Conservation (phyloP, 805 yeast genomes). For the Candida vaughaniae region DNA sequence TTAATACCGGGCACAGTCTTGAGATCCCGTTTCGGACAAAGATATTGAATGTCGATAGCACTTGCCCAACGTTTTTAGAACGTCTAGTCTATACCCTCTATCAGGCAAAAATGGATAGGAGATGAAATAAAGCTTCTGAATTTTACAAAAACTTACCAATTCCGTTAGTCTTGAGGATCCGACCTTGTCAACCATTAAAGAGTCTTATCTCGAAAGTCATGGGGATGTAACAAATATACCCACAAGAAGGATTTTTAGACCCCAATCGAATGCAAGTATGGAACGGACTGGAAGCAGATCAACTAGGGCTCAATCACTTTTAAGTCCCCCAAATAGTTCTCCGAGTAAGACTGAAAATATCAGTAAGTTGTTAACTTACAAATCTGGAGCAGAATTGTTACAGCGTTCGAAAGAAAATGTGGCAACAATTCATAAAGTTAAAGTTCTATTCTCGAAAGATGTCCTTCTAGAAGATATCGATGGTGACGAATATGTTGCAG, state of each 20-base stretch:
- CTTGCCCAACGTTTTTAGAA: constrained; percentile 2
- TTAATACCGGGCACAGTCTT: not conserved
- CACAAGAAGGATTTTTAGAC: too few relatives aligned
- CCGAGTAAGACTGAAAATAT: too few relatives aligned
- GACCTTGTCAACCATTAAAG: not conserved
- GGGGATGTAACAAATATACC: too few relatives aligned
- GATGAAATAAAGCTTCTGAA: too few relatives aligned
- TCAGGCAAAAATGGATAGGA: not conserved
- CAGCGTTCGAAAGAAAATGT: constrained; percentile 1
- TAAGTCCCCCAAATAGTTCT: not conserved
- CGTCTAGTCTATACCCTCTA: constrained; percentile 1
- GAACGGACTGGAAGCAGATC: too few relatives aligned
- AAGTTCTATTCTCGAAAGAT: not conserved
- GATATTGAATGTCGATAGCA: constrained; percentile 2
- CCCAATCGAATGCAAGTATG: not conserved
- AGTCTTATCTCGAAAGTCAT: too few relatives aligned
- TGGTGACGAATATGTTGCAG: not conserved
- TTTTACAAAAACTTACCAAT: not conserved
- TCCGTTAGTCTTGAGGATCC: constrained; percentile 1
- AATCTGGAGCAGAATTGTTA: constrained; percentile 1
- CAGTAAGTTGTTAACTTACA: not conserved
- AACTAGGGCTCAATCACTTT: not conserved
- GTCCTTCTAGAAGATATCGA: constrained; percentile 1
- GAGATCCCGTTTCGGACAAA: constrained; percentile 1
- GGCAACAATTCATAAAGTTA: constrained; percentile 2